Evolutionary conservation across 2,329 filamentous ascomycete genomes (phyloP), one percentile per base, ranked within the genome.

Genomic region (Microcyclospora pomicola): DNA sequence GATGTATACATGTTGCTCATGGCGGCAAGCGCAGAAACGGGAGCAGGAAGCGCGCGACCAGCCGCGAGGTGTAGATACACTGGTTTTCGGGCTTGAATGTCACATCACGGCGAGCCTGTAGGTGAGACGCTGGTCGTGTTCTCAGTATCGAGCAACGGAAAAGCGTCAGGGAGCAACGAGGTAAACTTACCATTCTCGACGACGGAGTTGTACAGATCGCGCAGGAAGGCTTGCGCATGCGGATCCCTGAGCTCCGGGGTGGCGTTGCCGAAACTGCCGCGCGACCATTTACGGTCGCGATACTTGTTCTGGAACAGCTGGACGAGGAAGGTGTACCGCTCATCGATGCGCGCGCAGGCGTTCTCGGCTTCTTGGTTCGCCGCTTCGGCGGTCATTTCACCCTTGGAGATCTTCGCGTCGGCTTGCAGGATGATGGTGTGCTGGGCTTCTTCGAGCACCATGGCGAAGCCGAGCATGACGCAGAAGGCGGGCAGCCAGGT

Each of bases 301-400:
- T 67, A 68, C 47, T 68, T 68, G 59, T 59, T 64, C 29, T 63
- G 52, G 49, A 67, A 69, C 10, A 69, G 56, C 13, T 60, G 60
- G 36, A 60, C 53, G 33, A 69, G 52, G 39, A 69, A 61, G 11
- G 53, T 49, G 48, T 64, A 67, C 9, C 61, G 52, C 15, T 58
- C 52, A 32, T 69, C 66, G 33, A 69, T 67, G 9, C 61, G 56
- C 15, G 56, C 44, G 40, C 64, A 67, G 3, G 63, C 60, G 34
- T 55, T 53, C 12, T 58, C 50, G 1, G 64, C 63, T 33, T 56
- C 46, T 31, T 15, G 5, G 9, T 39, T 39, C 9, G 46, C 27
- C 37, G 53, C 48, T 55, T 52, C 13, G 47, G 49, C 30, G 6
- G 9, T 15, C 32, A 36, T 40, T 15, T 53, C 49, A 15, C 57